These are phyloP conservation scores for Sordariomycetes sp. DNA, from an alignment of 2,329 filamentous ascomycete species.

Conservation along the genomic window DNA sequence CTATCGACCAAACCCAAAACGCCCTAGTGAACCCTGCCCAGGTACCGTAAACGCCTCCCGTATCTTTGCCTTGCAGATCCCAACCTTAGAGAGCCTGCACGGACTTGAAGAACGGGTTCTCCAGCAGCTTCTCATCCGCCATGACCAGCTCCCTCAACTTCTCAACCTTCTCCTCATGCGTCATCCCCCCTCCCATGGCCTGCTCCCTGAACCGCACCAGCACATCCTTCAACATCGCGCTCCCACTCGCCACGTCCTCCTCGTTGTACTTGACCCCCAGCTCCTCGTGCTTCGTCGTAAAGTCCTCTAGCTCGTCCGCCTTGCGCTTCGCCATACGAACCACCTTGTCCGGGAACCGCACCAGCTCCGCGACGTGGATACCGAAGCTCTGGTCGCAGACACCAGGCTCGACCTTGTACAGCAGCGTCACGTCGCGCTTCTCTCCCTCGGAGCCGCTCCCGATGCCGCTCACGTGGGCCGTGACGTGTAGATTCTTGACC, in stretches of 20 bases:
- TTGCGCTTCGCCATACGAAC: conserved; percentile 99
- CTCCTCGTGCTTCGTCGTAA: conserved; percentile 64
- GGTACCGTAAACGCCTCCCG: neutral
- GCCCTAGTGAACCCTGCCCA: neutral
- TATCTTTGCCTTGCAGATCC: neutral
- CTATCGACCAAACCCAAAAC: neutral
- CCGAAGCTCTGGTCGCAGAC: conserved; percentile 97
- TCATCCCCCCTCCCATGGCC: conserved; percentile 44
- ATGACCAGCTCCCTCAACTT: conserved; percentile 70
- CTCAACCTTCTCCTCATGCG: conserved; percentile 62
- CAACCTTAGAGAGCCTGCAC: conserved; percentile 35
- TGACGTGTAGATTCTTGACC: conserved; percentile 88
- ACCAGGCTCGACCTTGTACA: conserved; percentile 93
- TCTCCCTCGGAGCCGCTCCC: conserved; percentile 21
- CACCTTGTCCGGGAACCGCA: conserved; percentile 92
- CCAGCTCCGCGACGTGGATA: conserved; percentile 94
- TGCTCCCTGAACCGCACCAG: conserved; percentile 78
- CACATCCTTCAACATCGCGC: conserved; percentile 69
- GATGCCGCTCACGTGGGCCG: conserved; percentile 68
- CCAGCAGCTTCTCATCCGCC: conserved; percentile 50
- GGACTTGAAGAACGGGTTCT: conserved; percentile 59
- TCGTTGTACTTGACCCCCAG: conserved; percentile 52
- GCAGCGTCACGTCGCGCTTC: conserved; percentile 72
- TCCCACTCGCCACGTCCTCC: conserved; percentile 82
- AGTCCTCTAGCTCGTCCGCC: conserved; percentile 95